These are phyloP conservation scores for Pleomassaria siparia DNA, from an alignment of 2,329 filamentous ascomycete species.

Conservation along the genomic window DNA sequence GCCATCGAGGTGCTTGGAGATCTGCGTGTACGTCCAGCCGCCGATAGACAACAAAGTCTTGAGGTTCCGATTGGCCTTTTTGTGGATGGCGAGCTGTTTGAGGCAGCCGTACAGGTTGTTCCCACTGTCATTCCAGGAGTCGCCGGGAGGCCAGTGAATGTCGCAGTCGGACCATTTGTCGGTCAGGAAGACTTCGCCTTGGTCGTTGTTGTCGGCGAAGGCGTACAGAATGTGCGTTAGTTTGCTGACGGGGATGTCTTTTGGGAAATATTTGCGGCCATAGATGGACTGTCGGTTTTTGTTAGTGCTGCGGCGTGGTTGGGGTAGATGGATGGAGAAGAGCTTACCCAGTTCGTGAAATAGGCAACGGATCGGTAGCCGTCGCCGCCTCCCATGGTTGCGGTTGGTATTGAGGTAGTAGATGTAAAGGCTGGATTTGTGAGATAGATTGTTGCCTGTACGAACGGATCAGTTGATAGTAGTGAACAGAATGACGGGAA, in stretches of 20 bases:
- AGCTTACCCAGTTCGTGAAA: constrained; percentile 66
- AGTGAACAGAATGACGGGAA: too few relatives aligned
- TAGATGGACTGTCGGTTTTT: constrained; percentile 68
- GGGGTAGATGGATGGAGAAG: background rate
- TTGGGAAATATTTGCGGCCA: constrained; percentile 78
- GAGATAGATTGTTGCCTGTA: too few relatives aligned
- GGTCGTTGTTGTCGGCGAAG: constrained; percentile 84
- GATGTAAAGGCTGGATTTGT: too few relatives aligned
- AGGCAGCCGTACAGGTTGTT: constrained; percentile 75
- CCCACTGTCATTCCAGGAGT: constrained; percentile 67
- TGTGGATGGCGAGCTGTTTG: constrained; percentile 75
- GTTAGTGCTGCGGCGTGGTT: background rate
- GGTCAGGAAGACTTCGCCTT: constrained; percentile 63
- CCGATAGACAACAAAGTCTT: constrained; percentile 83
- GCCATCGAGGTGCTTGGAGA: constrained; percentile 66
- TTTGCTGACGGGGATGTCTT: constrained; percentile 76
- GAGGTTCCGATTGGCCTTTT: constrained; percentile 73
- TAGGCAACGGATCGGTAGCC: constrained; percentile 70
- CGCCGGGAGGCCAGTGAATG: constrained; percentile 57
- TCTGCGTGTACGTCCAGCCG: constrained; percentile 71
- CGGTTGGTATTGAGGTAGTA: too few relatives aligned
- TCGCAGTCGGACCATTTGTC: constrained; percentile 47
- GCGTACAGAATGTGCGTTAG: constrained; percentile 89
- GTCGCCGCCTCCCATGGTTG: constrained; percentile 22
- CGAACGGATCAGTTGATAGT: too few relatives aligned